These are phyloP conservation scores for Botrytis elliptica DNA, from an alignment of 2,329 filamentous ascomycete species.

Conservation along the genomic window DNA sequence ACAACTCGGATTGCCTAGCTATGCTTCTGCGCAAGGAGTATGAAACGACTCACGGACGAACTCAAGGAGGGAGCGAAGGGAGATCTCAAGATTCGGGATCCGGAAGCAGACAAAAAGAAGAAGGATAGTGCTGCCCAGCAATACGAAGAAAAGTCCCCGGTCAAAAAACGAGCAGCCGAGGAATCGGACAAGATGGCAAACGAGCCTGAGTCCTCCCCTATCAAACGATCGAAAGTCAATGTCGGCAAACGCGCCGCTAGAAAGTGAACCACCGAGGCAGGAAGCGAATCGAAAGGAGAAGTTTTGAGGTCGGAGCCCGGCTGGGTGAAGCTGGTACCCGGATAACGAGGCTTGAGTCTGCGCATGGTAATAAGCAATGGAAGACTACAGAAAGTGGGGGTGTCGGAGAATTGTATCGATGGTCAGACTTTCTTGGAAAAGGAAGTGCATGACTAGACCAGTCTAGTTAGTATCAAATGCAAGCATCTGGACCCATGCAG, in stretches of 20 bases:
- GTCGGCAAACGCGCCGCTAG: neutral
- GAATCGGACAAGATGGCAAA: neutral
- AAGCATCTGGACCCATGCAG: neutral
- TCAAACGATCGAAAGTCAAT: neutral
- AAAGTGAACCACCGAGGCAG: neutral
- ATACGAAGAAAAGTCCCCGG: neutral
- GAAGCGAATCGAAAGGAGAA: neutral
- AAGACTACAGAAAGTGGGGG: neutral
- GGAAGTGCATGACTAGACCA: neutral
- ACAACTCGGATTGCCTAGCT: neutral
- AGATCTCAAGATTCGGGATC: neutral
- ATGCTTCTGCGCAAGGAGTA: neutral
- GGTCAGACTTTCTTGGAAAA: neutral
- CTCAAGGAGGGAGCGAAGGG: neutral
- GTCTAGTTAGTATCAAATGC: neutral
- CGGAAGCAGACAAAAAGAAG: neutral
- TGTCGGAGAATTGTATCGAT: neutral
- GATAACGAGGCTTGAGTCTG: neutral
- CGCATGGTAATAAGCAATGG: neutral
- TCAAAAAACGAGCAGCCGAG: neutral
- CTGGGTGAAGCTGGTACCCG: neutral
- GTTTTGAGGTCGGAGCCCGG: fast-evolving
- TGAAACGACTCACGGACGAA: neutral
- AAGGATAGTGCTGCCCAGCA: neutral
- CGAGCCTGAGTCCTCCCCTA: neutral